A percentile compares a stretch with the other conserved stretches of the same genome.
Evolutionary conservation across 352 stramenopile species (phyloP).

Genomic region (Pythium graminicola): DNA sequence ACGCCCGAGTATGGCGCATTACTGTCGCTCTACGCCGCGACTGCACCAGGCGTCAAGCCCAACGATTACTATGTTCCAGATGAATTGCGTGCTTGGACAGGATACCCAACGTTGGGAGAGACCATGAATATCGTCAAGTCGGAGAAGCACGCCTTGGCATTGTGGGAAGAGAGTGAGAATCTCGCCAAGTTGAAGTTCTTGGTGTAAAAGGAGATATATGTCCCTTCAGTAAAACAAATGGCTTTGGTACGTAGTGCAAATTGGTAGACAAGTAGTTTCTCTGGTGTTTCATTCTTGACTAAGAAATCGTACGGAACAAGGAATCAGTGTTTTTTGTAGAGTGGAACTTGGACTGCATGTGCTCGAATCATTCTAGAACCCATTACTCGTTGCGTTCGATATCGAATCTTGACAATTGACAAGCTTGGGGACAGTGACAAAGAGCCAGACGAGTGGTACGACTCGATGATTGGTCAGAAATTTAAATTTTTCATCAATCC

Average conservation of each 20-base stretch:
- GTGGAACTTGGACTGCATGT: no score
- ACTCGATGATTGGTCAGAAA: background rate
- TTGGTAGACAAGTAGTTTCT: no score
- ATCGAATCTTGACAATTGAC: background rate
- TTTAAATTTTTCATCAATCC: no score
- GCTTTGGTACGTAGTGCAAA: no score
- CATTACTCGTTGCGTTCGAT: background rate
- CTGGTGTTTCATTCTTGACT: no score
- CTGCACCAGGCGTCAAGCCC: constrained; percentile 19
- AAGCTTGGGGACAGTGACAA: background rate
- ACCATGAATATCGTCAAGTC: constrained; percentile 26
- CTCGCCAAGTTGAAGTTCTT: constrained; percentile 22
- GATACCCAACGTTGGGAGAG: constrained; percentile 32
- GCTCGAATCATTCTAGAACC: no score
- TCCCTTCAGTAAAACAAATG: no score
- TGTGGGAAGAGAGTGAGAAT: constrained; percentile 40
- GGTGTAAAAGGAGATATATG: background rate
- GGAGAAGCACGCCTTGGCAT: constrained; percentile 19
- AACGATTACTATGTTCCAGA: constrained; percentile 31
- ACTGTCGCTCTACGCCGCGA: constrained; percentile 39
- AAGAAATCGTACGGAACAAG: no score
- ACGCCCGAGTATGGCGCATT: constrained; percentile 37
- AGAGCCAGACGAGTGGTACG: background rate
- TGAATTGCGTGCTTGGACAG: constrained; percentile 22
- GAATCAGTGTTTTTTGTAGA: no score